Conservation (phyloP, 129 eudicot species). For the Helianthus annuus region DNA sequence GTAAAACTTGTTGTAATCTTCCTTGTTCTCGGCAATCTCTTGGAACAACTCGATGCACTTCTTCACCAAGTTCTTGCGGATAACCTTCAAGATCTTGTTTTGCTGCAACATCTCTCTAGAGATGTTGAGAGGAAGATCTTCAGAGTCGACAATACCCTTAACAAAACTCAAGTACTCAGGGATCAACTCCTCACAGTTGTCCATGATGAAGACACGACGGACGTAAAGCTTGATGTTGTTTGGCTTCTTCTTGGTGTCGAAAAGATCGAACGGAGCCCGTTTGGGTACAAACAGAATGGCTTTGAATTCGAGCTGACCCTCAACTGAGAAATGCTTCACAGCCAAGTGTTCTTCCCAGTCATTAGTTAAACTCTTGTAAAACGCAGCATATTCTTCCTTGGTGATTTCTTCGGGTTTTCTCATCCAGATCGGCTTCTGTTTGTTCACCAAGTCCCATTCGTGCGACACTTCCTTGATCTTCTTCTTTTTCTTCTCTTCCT, state of each 20-base stretch:
- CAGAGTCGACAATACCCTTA: constrained; percentile 19
- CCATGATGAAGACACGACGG: constrained; percentile 82
- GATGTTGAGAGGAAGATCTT: constrained; percentile 22
- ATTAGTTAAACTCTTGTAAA: constrained; percentile 72
- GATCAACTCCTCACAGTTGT: constrained; percentile 78
- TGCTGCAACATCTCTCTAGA: constrained; percentile 24
- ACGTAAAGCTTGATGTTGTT: constrained; percentile 43
- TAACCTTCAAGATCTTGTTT: constrained; percentile 23
- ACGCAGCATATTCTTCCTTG: constrained; percentile 71
- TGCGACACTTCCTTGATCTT: constrained; percentile 83
- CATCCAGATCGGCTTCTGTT: constrained; percentile 14
- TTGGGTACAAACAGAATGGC: constrained; percentile 75
- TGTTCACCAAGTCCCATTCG: constrained; percentile 38
- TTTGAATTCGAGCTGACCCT: constrained; percentile 70
- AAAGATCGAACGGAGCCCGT: constrained; percentile 73
- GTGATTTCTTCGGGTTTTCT: constrained; percentile 69
- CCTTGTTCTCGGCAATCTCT: constrained; percentile 30
- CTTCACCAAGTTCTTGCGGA: constrained; percentile 30
- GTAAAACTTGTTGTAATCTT: constrained; percentile 51
- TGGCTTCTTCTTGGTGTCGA: constrained; percentile 68
- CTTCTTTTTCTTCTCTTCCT: constrained; percentile 80
- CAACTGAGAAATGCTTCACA: constrained; percentile 77
- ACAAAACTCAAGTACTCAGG: constrained; percentile 73
- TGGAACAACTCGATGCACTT: constrained; percentile 32
- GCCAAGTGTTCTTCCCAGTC: constrained; percentile 76